Conservation (phyloP, 768 basidiomycete genomes). For the Naganishia kalamii region DNA sequence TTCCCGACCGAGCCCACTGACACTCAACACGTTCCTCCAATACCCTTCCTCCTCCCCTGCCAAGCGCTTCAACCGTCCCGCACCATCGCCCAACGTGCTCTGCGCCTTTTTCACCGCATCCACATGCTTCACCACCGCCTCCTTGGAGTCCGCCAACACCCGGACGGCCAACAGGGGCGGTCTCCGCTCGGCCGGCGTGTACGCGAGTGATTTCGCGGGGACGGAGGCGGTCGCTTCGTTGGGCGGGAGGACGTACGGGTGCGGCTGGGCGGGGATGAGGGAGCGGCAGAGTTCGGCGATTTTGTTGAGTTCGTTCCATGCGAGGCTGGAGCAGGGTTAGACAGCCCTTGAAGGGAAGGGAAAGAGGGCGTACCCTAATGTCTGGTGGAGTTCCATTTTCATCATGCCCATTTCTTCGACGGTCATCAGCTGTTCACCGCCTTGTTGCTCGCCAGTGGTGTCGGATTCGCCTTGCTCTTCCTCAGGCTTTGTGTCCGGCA, state of each 20-base stretch:
- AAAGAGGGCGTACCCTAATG: not conserved
- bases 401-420: constrained; percentile 20
- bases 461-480: not conserved
- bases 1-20: not conserved
- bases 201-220: constrained; percentile 13
- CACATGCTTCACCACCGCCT: not conserved
- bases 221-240: constrained; percentile 6
- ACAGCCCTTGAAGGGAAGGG: not conserved
- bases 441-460: not conserved
- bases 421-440: constrained; percentile 9
- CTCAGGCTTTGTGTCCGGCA: not conserved
- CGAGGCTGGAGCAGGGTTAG: not conserved
- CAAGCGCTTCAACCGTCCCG: not conserved
- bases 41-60: not conserved
- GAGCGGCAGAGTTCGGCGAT: constrained; percentile 19
- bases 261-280: constrained; percentile 5
- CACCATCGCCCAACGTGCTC: not conserved
- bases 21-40: constrained; percentile 1
- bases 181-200: not conserved
- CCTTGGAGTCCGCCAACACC: not conserved
- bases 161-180: constrained; percentile 1
- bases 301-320: constrained; percentile 22
- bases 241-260: constrained; percentile 13
- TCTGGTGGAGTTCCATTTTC: constrained; percentile 15
- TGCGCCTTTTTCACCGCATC: constrained; percentile 2